Conservation (phyloP, 164 flowering plant species). For the Macadamia tetraphylla region DNA sequence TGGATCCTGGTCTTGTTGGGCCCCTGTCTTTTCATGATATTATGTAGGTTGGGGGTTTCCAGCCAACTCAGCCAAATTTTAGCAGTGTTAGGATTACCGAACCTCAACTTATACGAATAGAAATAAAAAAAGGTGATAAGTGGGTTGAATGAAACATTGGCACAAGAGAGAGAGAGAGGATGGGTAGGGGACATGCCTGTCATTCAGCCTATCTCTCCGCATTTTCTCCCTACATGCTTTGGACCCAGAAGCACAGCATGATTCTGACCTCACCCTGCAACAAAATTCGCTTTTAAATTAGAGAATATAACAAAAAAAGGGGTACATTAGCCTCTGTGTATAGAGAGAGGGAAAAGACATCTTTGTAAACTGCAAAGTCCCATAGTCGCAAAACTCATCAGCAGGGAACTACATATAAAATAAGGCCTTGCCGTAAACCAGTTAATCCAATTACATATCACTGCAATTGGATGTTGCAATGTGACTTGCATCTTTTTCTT, state of each 20-base stretch:
- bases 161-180: background rate
- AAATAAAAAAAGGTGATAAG: too few relatives aligned
- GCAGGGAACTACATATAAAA: background rate
- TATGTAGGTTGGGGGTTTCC: too few relatives aligned
- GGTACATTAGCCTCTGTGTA: too few relatives aligned
- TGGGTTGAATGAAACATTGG: too few relatives aligned
- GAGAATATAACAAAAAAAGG: background rate
- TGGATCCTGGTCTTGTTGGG: too few relatives aligned
- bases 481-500: background rate
- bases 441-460: too few relatives aligned
- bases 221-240: constrained; percentile 33
- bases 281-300: background rate
- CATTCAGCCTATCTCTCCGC: constrained; percentile 29
- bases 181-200: constrained; percentile 16
- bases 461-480: background rate
- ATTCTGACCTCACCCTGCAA: constrained; percentile 16
- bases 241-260: constrained; percentile 20
- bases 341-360: background rate
- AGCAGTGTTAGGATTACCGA: too few relatives aligned
- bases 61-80: too few relatives aligned
- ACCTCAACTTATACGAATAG: too few relatives aligned
- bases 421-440: background rate
- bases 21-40: too few relatives aligned
- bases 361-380: background rate
- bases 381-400: background rate